Base-by-base conservation (phyloP, 2,329 filamentous ascomycete genomes). In the Colletotrichum phormii region DNA sequence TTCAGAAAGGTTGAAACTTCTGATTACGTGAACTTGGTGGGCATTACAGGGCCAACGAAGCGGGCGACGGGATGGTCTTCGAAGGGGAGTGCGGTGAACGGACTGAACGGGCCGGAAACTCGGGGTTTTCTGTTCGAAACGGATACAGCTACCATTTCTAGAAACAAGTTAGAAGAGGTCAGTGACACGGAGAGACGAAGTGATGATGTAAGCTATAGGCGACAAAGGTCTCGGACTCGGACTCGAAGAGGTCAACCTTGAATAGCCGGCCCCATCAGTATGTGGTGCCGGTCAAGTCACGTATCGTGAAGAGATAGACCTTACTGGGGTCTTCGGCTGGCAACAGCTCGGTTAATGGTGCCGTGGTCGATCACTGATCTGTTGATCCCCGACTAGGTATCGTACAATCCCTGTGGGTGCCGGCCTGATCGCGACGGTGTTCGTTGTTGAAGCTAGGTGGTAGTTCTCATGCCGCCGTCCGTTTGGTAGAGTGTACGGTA, bases 101-200 rank as follows among this genome's bases (percentile, higher is more conserved):
- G 64, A 67, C 55, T 51, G 46, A 58, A 31, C 15, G 68, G 31
- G 26, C 64, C 58, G 64, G 62, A 64, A 8, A 13, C 42, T 70
- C 37, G 42, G 62, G 8, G 18, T 22, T 49, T 37, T 60, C 29
- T 15, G 31, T 64, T n/a, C 37, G 37, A 58, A 31, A 18, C 37
- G 31, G 15, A 42, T 42, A 18, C 15, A 42, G 37, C 31, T 22
- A 13, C 61, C 53, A 33, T 9, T 37, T 54, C 18, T 33, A 22
- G 51, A 53, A 58, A 62, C 22, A 58, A 22, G 8, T 18, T 22
- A n/a, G 26, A 62, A 58, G n/a, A n/a, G 26, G 35, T n/a, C 24
- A 33, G 22, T 59, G 35, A 51, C 5, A 9, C 24, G 24, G 42
- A 64, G 46, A 61, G 6, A 42, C n/a, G 18, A 15, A 24, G 24